Evolutionary conservation across 805 yeast genomes (phyloP).

Genomic region (Wickerhamomyces chambardii): DNA sequence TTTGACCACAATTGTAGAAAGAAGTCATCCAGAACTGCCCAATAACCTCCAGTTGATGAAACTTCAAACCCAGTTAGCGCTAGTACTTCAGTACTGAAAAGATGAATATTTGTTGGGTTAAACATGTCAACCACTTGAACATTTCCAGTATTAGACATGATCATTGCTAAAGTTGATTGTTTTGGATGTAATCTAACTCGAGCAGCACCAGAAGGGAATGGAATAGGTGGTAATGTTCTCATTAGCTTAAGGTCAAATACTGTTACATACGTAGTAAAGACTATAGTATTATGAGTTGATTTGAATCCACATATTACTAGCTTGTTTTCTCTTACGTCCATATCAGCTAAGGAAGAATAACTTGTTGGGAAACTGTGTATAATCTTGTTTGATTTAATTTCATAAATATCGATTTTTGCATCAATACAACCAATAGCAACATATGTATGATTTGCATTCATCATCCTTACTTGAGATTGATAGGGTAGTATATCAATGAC

Average conservation of each 20-base stretch:
- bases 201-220: slow-evolving; percentile 87
- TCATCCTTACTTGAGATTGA: slow-evolving; percentile 31
- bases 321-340: slow-evolving; percentile 56
- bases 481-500: slow-evolving; percentile 30
- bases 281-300: background rate
- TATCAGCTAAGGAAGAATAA: slow-evolving; percentile 50
- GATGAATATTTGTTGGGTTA: slow-evolving; percentile 58
- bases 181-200: slow-evolving; percentile 83
- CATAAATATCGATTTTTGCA: slow-evolving; percentile 59
- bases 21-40: slow-evolving; percentile 54
- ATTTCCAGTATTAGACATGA: slow-evolving; percentile 73
- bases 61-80: slow-evolving; percentile 21
- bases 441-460: slow-evolving; percentile 43
- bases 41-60: slow-evolving; percentile 60
- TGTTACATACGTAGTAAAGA: slow-evolving; percentile 39
- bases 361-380: slow-evolving; percentile 51
- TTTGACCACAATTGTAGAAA: slow-evolving; percentile 57
- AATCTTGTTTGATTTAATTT: slow-evolving; percentile 37
- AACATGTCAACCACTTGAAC: slow-evolving; percentile 78
- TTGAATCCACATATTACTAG: slow-evolving; percentile 72
- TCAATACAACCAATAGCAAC: slow-evolving; percentile 48
- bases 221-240: slow-evolving; percentile 67
- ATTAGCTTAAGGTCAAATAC: slow-evolving; percentile 71
- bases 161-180: slow-evolving; percentile 64
- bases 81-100: slow-evolving; percentile 58